phyloP scores from a whole-genome alignment of 306 rosid species.

The Carpinus fangiana region DNA sequence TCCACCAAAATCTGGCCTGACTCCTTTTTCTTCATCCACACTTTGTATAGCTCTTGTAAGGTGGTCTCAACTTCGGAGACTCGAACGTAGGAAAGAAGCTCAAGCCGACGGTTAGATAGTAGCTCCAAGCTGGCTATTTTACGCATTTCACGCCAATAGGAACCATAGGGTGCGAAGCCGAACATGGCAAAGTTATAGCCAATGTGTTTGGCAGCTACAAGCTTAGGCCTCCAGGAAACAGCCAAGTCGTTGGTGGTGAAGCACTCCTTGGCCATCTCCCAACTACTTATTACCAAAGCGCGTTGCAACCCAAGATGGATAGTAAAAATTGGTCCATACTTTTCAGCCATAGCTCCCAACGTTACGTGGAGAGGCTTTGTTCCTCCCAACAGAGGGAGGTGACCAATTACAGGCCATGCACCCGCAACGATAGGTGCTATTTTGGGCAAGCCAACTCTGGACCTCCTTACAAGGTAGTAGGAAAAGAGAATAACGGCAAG shows the following conservation, averaged over 20 bases:
- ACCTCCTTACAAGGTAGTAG: neutral
- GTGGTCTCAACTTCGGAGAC: slow-evolving; percentile 28
- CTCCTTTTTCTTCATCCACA: slow-evolving; percentile 21
- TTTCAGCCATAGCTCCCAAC: slow-evolving; percentile 47
- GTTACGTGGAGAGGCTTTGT: slow-evolving; percentile 36
- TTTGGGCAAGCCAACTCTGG: neutral
- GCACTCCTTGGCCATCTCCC: slow-evolving; percentile 46
- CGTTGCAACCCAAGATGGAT: slow-evolving; percentile 33
- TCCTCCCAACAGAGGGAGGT: slow-evolving; percentile 41
- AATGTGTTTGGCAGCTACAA: neutral
- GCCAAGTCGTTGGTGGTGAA: slow-evolving; percentile 35
- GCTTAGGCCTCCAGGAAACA: slow-evolving; percentile 34
- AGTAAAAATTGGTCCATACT: slow-evolving; percentile 38
- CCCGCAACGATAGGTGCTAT: slow-evolving; percentile 45
- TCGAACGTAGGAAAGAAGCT: slow-evolving; percentile 33
- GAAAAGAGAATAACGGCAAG: neutral
- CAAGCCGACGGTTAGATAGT: slow-evolving; percentile 46
- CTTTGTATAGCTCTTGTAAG: slow-evolving; percentile 29
- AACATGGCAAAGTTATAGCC: slow-evolving; percentile 43
- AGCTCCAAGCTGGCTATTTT: slow-evolving; percentile 33
- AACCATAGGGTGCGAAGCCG: slow-evolving; percentile 32
- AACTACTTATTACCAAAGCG: slow-evolving; percentile 31
- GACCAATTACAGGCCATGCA: slow-evolving; percentile 76
- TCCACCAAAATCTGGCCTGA: slow-evolving; percentile 21
- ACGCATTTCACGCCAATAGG: slow-evolving; percentile 46